Conservation (phyloP, 768 basidiomycete genomes). For the Lentinula edodes region DNA sequence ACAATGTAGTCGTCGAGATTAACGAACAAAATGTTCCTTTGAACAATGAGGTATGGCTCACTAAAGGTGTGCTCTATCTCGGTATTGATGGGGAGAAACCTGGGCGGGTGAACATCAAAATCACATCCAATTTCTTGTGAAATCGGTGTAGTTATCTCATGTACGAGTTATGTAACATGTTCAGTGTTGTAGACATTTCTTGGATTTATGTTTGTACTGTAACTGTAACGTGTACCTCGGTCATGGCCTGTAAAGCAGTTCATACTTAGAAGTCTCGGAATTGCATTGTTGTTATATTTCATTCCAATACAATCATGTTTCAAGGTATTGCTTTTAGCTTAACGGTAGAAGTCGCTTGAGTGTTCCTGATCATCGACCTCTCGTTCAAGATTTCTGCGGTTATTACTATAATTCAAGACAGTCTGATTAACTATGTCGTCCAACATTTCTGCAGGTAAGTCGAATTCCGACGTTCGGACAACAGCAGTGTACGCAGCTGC, state of each 20-base stretch:
- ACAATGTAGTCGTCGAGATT: background rate
- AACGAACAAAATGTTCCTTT: background rate
- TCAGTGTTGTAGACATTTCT: background rate
- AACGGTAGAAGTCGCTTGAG: no score
- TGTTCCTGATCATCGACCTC: background rate
- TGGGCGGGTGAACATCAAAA: background rate
- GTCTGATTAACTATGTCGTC: conserved; percentile 61
- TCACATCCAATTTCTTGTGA: background rate
- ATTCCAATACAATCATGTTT: no score
- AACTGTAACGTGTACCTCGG: background rate
- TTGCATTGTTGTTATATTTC: no score
- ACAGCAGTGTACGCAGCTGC: conserved; percentile 69
- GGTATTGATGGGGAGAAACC: background rate
- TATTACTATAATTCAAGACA: conserved; percentile 25
- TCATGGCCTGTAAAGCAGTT: background rate
- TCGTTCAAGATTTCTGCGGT: background rate
- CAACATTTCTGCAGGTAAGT: conserved; percentile 59
- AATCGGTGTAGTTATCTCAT: background rate
- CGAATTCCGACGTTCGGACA: conserved; percentile 69
- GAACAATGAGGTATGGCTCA: background rate
- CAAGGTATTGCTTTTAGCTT: no score
- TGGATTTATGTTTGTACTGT: background rate
- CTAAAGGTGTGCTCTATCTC: background rate
- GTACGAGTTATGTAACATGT: background rate
- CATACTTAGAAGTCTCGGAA: background rate